Evolutionary conservation across 2,329 filamentous ascomycete genomes (phyloP), one percentile per base, ranked within the genome.

Genomic region (Bipolaris gigantea): DNA sequence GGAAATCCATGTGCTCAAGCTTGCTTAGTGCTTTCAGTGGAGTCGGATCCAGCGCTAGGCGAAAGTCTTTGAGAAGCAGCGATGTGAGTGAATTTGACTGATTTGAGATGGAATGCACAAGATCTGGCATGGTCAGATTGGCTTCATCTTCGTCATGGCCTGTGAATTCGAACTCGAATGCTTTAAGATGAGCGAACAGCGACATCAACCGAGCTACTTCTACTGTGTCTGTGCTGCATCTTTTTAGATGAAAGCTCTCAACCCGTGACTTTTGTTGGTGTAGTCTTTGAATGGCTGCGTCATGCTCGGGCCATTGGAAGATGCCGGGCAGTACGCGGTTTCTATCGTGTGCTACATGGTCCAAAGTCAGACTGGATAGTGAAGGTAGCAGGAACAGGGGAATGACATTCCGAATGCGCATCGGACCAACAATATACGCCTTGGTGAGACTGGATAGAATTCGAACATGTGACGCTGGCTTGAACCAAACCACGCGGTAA

Each of bases 371-470:
- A 35, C 25, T 53, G 38, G 30, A 46, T 19, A 56, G 32, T 4
- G 35, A 45, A 6, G 53, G 49, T 27, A 56, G 16, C 15, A 39
- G 19, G 16, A 53, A 48, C 3, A 56, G 34, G 11, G 53, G 30
- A 16, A 53, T 34, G 30, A 53, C 15, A 15, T 49, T 40, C n/a
- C 23, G n/a, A 15, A 56, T 33, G n/a, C 23, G 39, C 35, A 53
- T 35, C 19, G 38, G 30, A 13, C 44, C 49, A 4, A 5, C 2
- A 9, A 56, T 33, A 11, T 5, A 4, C 34, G 35, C 49, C 16
- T 30, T 38, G 1, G 15, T 35, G 6, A 56, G 35, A n/a, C 53
- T 52, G 40, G 30, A 34, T 15, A 52, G 36, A 4, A 53, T 25
- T 9, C 23, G 49, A 15, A 13, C n/a, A 27, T 35, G 18, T 9